Percentiles rank a stretch among this genome's conserved stretches.
phyloP scores from a whole-genome alignment of 495 filamentous ascomycete species.

The Annulohypoxylon bovei region DNA sequence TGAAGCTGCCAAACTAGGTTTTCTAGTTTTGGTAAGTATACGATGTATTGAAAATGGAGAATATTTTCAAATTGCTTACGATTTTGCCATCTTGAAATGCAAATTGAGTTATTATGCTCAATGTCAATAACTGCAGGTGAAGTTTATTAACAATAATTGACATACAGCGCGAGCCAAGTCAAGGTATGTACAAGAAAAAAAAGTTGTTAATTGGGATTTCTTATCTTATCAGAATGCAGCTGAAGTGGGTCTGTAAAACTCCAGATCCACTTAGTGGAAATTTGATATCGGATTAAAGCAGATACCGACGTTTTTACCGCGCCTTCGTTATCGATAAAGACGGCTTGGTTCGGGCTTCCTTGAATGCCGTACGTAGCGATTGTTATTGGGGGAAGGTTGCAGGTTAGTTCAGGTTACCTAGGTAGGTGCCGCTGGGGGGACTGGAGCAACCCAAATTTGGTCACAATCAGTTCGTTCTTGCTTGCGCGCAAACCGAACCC shows the following conservation, averaged over 20 bases:
- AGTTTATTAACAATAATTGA: not conserved
- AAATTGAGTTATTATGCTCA: not conserved
- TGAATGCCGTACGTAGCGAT: conserved; percentile 20
- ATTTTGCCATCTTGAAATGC: conserved; percentile 40
- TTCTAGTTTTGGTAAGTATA: conserved; percentile 41
- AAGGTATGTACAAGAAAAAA: conserved; percentile 21
- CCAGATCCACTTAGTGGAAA: not conserved
- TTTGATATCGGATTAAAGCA: conserved; percentile 27
- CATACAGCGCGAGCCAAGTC: not conserved
- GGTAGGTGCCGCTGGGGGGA: conserved; percentile 14
- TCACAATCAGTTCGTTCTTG: conserved; percentile 18
- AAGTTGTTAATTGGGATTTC: conserved; percentile 9
- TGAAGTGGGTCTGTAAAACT: not conserved
- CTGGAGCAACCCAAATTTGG: conserved; percentile 21
- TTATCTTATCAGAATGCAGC: conserved; percentile 29
- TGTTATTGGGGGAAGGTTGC: conserved; percentile 2
- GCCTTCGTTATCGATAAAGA: conserved; percentile 34
- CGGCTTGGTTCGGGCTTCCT: conserved; percentile 23
- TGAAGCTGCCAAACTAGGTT: conserved; percentile 47
- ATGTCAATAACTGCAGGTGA: not conserved
- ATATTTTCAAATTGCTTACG: conserved; percentile 32
- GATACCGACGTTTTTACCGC: not conserved
- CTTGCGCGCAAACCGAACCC: conserved; percentile 39
- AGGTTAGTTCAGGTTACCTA: too few relatives aligned
- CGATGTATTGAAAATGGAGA: not conserved